Conservation (phyloP, 108 stramenopile genomes). For the Cyclostephanos invisitatus region DNA sequence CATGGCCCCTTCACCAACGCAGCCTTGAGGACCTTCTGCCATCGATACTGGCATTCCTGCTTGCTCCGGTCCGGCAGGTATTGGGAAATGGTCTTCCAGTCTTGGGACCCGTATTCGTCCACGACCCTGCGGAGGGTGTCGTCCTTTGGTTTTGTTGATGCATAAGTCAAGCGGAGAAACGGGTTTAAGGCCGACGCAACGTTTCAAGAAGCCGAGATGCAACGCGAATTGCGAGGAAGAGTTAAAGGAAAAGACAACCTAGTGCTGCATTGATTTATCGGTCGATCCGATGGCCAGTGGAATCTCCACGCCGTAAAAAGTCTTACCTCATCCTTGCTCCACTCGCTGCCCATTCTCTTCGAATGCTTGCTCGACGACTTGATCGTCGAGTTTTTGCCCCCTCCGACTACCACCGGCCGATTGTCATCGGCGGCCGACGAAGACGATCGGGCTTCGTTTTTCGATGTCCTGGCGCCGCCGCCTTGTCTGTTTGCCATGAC, state of each 20-base stretch:
- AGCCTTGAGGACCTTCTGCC: slow-evolving; percentile 48
- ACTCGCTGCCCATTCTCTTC: slow-evolving; percentile 8
- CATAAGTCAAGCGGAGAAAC: neutral
- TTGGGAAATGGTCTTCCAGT: slow-evolving; percentile 80
- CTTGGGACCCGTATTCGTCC: slow-evolving; percentile 64
- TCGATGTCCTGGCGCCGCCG: neutral
- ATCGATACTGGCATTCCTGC: slow-evolving; percentile 54
- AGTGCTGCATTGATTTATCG: neutral
- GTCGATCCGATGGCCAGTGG: neutral
- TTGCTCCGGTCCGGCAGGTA: slow-evolving; percentile 57
- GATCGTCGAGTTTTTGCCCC: neutral
- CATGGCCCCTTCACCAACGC: slow-evolving; percentile 60
- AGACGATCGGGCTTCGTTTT: neutral
- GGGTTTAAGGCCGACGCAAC: too few relatives aligned
- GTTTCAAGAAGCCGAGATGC: too few relatives aligned
- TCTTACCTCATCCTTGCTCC: slow-evolving; percentile 35
- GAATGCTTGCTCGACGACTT: neutral
- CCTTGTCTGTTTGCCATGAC: neutral
- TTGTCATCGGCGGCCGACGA: neutral
- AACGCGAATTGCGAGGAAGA: neutral
- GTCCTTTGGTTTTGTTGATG: slow-evolving; percentile 9
- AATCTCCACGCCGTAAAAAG: neutral
- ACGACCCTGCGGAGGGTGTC: slow-evolving; percentile 46
- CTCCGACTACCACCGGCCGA: neutral
- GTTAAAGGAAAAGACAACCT: neutral